Base-by-base conservation (phyloP, 345 rosid genomes). In the Eucalyptus caleyi region DNA sequence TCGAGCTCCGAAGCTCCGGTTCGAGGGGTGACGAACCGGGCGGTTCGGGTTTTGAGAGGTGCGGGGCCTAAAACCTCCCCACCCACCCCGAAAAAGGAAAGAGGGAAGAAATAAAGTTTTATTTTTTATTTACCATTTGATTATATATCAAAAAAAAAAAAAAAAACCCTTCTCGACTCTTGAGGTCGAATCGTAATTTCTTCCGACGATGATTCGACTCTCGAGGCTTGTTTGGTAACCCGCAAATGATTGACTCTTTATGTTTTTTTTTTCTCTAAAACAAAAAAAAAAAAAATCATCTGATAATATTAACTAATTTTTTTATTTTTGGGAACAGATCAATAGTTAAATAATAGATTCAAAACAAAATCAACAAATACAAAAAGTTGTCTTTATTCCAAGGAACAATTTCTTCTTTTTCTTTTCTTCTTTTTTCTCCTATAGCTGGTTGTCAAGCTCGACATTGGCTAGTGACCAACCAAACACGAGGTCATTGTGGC, bases 1-100 rank as follows among this genome's bases (percentile, higher is more conserved):
- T 86, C 59, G 88, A 86, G 88, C 83, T 37, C 83, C 83, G 83
- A 40, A 37, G 83, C 83, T 77, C 83, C 27, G 83, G 47, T 37
- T 77, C 83, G 83, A 21, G 87, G 34, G 15, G 60, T 47, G 16
- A 23, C 56, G 62, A 37, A 56, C 62, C 88, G 27, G 47, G 27
- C 56, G 88, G 88, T 51, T 86, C 21, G 88, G 88, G 32, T 30
- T 86, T 32, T 24, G 47, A 56, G 87, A n/a, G 27, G 51, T 6
- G 47, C 83, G 59, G 87, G 87, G 42, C 34, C 87, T n/a, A 37
- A 77, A 77, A 6, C 47, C 62, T 21, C 26, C 62, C 45, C 83
- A 77, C 27, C 83, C 83, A 21, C 83, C 83, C 83, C 83, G 27
- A 77, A 37, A 37, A 72, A 10, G 7, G 5, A 6, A 21, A 6